Percentiles rank a stretch among this genome's conserved stretches.
Conservation (phyloP, 2,329 filamentous ascomycete genomes). For the Escovopsis sp. region DNA sequence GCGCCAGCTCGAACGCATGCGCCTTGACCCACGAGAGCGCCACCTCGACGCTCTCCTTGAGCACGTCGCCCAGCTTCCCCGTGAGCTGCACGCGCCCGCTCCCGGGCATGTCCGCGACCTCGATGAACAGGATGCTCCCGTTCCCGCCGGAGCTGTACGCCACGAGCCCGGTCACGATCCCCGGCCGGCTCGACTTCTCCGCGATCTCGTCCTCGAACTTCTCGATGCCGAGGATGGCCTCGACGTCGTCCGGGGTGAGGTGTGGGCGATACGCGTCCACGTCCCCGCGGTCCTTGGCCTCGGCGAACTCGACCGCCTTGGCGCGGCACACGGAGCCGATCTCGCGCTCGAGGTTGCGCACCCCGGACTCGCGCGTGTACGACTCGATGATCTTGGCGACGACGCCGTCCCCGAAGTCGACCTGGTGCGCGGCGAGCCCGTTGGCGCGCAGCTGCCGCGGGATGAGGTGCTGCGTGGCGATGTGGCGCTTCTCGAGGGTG, state of each 20-base stretch:
- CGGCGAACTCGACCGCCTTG: constrained; percentile 89
- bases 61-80: constrained; percentile 86
- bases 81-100: constrained; percentile 85
- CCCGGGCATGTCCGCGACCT: constrained; percentile 94
- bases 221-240: constrained; percentile 82
- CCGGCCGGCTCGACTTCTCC: constrained; percentile 67
- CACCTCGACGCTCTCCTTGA: constrained; percentile 95
- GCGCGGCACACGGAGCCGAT: constrained; percentile 86
- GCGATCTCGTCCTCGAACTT: constrained; percentile 93
- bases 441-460: constrained; percentile 92
- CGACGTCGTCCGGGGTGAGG: constrained; percentile 66
- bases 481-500: constrained; percentile 90
- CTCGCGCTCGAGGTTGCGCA: constrained; percentile 90
- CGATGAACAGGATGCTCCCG: constrained; percentile 94
- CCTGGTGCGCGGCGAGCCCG: constrained; percentile 60
- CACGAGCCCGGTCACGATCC: constrained; percentile 89
- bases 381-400: constrained; percentile 90
- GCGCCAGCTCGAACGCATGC: constrained; percentile 78
- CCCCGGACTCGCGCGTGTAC: constrained; percentile 91
- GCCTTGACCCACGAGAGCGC: constrained; percentile 95
- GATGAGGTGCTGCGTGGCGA: constrained; percentile 82
- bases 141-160: constrained; percentile 88
- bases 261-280: constrained; percentile 56
- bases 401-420: constrained; percentile 66
- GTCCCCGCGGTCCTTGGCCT: constrained; percentile 62